phyloP scores from a whole-genome alignment of 2,329 filamentous ascomycete species.

The Didymella segeticola region DNA sequence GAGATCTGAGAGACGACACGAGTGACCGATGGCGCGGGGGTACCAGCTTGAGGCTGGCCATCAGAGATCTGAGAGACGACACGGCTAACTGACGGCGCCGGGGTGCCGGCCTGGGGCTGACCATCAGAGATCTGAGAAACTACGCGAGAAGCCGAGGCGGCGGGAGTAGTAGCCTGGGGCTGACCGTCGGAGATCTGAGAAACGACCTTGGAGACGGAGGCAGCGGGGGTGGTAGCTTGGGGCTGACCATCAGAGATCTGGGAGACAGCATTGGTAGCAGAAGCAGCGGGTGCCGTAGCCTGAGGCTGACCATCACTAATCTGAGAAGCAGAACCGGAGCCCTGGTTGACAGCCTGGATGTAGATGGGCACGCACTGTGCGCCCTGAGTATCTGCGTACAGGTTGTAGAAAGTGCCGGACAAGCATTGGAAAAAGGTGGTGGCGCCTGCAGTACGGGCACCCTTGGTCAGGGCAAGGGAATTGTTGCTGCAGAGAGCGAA shows the following conservation, averaged over 20 bases:
- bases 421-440: conserved; percentile 77
- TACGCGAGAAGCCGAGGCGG: conserved; percentile 4
- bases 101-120: conserved; percentile 27
- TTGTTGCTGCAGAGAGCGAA: conserved; percentile 75
- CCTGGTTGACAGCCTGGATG: conserved; percentile 30
- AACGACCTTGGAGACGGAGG: conserved; percentile 13
- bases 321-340: conserved; percentile 19
- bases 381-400: conserved; percentile 76
- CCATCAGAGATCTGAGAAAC: conserved; percentile 42
- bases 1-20: conserved; percentile 33
- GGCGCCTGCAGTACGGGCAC: conserved; percentile 48
- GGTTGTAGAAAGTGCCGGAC: conserved; percentile 79
- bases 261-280: conserved; percentile 21
- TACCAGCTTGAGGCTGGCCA: conserved; percentile 32
- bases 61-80: conserved; percentile 32
- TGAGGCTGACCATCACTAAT: conserved; percentile 39
- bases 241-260: conserved; percentile 38
- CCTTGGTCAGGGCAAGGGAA: conserved; percentile 69
- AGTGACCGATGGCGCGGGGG: conserved; percentile 11
- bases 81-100: conserved; percentile 10
- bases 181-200: conserved; percentile 32
- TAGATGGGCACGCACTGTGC: conserved; percentile 66
- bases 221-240: conserved; percentile 22
- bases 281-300: conserved; percentile 18
- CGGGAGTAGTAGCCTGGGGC: conserved; percentile 25